Conservation (phyloP, 306 rosid genomes). For the Trichosanthes truncata region DNA sequence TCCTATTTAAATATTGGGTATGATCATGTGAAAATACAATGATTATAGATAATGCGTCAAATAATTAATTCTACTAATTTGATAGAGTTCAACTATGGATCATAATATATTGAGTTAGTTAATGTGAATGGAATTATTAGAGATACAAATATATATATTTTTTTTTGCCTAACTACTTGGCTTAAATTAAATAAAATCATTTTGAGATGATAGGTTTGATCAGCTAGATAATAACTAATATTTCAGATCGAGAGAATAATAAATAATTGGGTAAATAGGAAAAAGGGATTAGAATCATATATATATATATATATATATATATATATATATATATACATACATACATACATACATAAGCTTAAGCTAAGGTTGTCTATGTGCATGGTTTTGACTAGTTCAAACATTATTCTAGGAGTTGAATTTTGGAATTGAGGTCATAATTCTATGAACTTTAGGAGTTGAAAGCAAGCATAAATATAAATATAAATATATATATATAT, state of each 20-base stretch:
- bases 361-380: neutral
- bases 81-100: neutral
- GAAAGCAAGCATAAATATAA: neutral
- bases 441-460: neutral
- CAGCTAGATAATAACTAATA: neutral
- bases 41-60: neutral
- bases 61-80: neutral
- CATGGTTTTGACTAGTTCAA: slow-evolving; percentile 3
- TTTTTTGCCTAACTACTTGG: neutral
- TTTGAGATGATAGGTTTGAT: neutral
- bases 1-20: neutral
- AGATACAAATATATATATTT: neutral
- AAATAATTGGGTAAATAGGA: neutral
- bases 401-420: neutral
- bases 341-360: neutral
- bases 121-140: neutral
- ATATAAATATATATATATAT: no score
- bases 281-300: neutral
- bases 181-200: neutral
- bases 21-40: neutral
- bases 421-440: neutral
- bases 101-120: neutral
- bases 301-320: neutral
- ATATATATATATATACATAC: neutral
- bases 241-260: neutral